These are phyloP conservation scores for Flammula alnicola DNA, from an alignment of 1,284 basidiomycete species.

Conservation along the genomic window DNA sequence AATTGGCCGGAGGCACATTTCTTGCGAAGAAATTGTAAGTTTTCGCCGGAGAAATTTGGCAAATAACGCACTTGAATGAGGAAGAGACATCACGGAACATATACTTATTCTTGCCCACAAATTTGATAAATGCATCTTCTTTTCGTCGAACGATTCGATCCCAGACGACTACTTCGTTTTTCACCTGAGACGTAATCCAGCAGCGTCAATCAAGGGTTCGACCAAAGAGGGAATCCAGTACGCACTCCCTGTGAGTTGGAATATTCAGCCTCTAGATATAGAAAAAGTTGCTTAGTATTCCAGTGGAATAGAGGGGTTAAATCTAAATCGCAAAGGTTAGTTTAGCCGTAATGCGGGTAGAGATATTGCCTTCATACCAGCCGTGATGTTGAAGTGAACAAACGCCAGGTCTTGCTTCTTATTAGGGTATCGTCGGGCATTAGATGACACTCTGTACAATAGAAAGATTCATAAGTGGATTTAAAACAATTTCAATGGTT, in stretches of 20 bases:
- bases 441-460: slow-evolving; percentile 53
- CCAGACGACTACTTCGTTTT: slow-evolving; percentile 89
- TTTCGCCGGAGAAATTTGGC: not conserved
- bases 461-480: not conserved
- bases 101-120: slow-evolving; percentile 82
- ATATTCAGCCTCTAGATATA: slow-evolving; percentile 85
- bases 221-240: slow-evolving; percentile 37
- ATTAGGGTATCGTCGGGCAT: slow-evolving; percentile 56
- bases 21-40: slow-evolving; percentile 39
- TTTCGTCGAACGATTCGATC: slow-evolving; percentile 85
- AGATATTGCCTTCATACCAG: slow-evolving; percentile 52
- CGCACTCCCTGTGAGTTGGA: slow-evolving; percentile 72
- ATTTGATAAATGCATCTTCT: slow-evolving; percentile 72
- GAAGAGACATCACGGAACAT: slow-evolving; percentile 77
- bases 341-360: not conserved
- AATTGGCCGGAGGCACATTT: slow-evolving; percentile 67
- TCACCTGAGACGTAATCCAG: slow-evolving; percentile 48
- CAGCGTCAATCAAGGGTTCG: slow-evolving; percentile 5
- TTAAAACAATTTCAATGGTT: not conserved
- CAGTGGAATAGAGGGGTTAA: slow-evolving; percentile 84
- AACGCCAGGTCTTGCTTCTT: slow-evolving; percentile 75
- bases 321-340: slow-evolving; percentile 50
- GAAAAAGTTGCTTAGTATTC: slow-evolving; percentile 93
- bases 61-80: slow-evolving; percentile 75
- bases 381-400: slow-evolving; percentile 77